A percentile compares a stretch with the other conserved stretches of the same genome.
These are phyloP conservation scores for Starmerella sp. DNA, from an alignment of 805 yeast genomes.

Conservation along the genomic window DNA sequence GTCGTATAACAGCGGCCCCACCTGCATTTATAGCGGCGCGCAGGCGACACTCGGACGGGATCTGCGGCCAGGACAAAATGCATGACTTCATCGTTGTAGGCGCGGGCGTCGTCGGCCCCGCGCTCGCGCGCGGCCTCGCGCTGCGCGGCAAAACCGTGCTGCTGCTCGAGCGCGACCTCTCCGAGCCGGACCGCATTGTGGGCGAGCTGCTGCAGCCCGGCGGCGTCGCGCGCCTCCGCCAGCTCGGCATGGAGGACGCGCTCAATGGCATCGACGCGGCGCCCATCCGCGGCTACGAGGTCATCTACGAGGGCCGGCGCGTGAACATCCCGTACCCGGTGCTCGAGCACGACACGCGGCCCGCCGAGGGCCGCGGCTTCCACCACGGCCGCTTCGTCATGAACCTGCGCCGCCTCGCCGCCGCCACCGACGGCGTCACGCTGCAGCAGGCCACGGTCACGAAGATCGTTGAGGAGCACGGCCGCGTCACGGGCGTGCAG, in stretches of 20 bases:
- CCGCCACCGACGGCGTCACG: conserved; percentile 60
- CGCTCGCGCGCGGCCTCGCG: conserved; percentile 80
- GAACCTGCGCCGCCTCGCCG: conserved; percentile 64
- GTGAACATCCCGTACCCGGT: conserved; percentile 59
- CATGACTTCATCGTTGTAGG: conserved; percentile 87
- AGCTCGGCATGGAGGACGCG: conserved; percentile 72
- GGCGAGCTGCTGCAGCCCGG: conserved; percentile 97
- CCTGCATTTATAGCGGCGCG: not conserved
- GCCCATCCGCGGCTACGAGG: conserved; percentile 68
- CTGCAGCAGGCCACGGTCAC: conserved; percentile 76
- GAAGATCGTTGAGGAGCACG: conserved; percentile 39
- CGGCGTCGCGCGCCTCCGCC: conserved; percentile 74
- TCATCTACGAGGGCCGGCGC: conserved; percentile 49
- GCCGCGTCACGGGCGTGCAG: conserved; percentile 63
- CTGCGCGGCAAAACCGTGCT: conserved; percentile 78
- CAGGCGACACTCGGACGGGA: not conserved
- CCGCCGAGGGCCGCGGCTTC: conserved; percentile 67
- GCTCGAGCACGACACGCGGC: conserved; percentile 2
- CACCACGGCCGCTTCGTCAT: conserved; percentile 83
- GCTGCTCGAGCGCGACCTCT: conserved; percentile 76
- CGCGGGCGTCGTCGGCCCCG: conserved; percentile 98
- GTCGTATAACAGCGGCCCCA: conserved; percentile 1
- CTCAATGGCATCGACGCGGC: conserved; percentile 67
- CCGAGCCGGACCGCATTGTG: conserved; percentile 87
- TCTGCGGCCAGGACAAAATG: not conserved